Evolutionary conservation across 306 rosid species (phyloP).

Genomic region (Acacia confusa): DNA sequence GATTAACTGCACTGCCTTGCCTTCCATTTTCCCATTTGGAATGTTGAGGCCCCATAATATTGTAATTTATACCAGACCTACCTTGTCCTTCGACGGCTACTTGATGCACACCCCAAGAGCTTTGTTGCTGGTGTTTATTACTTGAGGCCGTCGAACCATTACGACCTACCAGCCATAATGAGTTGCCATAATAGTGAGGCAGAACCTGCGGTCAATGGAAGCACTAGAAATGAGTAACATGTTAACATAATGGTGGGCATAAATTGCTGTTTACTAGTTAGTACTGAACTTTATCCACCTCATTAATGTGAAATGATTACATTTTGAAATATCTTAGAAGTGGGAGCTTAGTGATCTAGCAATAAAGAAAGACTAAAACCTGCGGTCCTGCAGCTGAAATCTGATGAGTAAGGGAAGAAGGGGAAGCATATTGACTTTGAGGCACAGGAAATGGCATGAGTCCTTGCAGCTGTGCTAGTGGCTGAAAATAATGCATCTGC

Average conservation of each 20-base stretch:
- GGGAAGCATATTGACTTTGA: constrained; percentile 45
- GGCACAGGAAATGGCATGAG: constrained; percentile 43
- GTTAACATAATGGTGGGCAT: background rate
- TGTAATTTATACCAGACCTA: constrained; percentile 40
- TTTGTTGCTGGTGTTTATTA: constrained; percentile 48
- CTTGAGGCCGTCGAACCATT: constrained; percentile 34
- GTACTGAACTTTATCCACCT: constrained; percentile 14
- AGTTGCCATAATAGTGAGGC: constrained; percentile 47
- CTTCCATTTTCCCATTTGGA: constrained; percentile 57
- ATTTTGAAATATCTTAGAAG: background rate
- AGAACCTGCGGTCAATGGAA: constrained; percentile 40
- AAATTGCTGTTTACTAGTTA: background rate
- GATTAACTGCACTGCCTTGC: constrained; percentile 35
- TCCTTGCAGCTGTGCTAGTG: constrained; percentile 46
- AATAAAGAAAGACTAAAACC: constrained; percentile 44
- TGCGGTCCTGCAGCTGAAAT: constrained; percentile 49
- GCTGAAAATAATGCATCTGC: constrained; percentile 55
- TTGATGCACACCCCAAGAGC: constrained; percentile 47
- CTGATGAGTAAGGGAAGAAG: constrained; percentile 45
- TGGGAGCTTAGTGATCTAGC: constrained; percentile 10
- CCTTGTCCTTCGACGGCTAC: constrained; percentile 46
- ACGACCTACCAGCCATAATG: constrained; percentile 34
- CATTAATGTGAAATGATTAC: constrained; percentile 5
- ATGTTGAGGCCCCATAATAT: constrained; percentile 37
- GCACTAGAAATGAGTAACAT: constrained; percentile 22